Evolutionary conservation across 768 basidiomycete species (phyloP), one percentile per base, ranked within the genome.

Genomic region (Russula lepida): DNA sequence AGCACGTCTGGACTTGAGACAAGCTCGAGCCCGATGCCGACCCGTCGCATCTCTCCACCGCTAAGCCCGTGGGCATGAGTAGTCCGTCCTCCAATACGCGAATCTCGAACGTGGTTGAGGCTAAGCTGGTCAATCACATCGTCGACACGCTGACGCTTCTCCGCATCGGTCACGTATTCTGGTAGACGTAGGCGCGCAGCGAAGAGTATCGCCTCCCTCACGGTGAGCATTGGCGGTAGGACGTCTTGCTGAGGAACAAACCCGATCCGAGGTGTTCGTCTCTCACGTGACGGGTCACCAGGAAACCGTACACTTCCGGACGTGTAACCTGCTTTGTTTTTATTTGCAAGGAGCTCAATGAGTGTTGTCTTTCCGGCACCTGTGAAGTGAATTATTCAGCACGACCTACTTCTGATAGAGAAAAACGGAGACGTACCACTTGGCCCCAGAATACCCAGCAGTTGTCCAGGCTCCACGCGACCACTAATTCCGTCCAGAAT

Each of bases 391-490:
- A 25, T 41, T 15, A 32, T 32, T 37, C 35, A 30, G 25, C 50
- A 32, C 4, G 44, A 30, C 25, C 3, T 2, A 6, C n/a, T 21
- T 33, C 37, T 2, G 13, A 21, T 30, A 30, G 32, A 30, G 32
- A 25, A 46, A 17, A 50, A 56, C 46, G 6, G 19, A 35, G 35
- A 74, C 74, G 64, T 68, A 78, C 93, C 94, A 66, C 88, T 90
- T 0, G 95, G 93, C 0, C 95, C 95, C 3, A 98, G 80, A 58
- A 97, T 83, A n/a, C 89, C 90, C 81, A 92, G 85, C 77, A 97
- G 84, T 63, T 89, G 82, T 11, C 95, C 93, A 0, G 91, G 83
- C 2, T 76, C 73, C n/a, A 95, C 82, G 11, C 73, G 71, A 0
- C 94, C 95, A 51, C 74, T 82, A 32, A 93, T 78, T 43, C 75